Evolutionary conservation across 805 yeast species (phyloP).

Genomic region (Brettanomyces naardenensis): DNA sequence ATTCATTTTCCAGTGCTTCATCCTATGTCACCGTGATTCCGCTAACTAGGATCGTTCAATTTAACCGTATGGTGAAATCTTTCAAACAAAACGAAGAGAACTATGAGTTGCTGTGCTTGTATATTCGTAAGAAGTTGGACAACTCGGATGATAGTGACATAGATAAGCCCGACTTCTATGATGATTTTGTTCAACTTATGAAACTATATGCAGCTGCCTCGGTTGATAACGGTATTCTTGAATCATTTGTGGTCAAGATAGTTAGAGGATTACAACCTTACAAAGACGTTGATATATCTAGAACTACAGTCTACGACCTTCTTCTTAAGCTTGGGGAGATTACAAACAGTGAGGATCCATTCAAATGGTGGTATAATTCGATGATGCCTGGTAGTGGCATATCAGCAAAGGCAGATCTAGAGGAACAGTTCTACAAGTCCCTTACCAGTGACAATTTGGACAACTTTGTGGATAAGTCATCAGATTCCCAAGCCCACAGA

Average conservation of each 20-base stretch:
- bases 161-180: conserved; percentile 22
- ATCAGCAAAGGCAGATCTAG: conserved; percentile 35
- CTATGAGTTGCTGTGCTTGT: conserved; percentile 20
- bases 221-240: conserved; percentile 36
- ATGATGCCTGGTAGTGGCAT: conserved; percentile 36
- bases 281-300: conserved; percentile 37
- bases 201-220: conserved; percentile 52
- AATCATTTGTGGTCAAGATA: conserved; percentile 39
- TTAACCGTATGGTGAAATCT: conserved; percentile 24
- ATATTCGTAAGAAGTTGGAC: conserved; percentile 10
- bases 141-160: not conserved
- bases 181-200: conserved; percentile 36
- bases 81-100: conserved; percentile 19
- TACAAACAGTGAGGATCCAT: conserved; percentile 37
- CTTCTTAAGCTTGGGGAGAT: conserved; percentile 27
- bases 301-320: conserved; percentile 46
- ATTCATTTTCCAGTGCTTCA: conserved; percentile 21
- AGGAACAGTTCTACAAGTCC: conserved; percentile 32
- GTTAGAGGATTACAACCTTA: conserved; percentile 25
- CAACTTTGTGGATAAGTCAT: conserved; percentile 10
- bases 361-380: conserved; percentile 39
- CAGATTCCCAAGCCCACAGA: conserved; percentile 22
- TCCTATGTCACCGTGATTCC: conserved; percentile 38
- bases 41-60: conserved; percentile 26
- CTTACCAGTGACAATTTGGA: conserved; percentile 16